Evolutionary conservation across 805 yeast genomes (phyloP).

Genomic region (Alloascoidea hylecoeti): DNA sequence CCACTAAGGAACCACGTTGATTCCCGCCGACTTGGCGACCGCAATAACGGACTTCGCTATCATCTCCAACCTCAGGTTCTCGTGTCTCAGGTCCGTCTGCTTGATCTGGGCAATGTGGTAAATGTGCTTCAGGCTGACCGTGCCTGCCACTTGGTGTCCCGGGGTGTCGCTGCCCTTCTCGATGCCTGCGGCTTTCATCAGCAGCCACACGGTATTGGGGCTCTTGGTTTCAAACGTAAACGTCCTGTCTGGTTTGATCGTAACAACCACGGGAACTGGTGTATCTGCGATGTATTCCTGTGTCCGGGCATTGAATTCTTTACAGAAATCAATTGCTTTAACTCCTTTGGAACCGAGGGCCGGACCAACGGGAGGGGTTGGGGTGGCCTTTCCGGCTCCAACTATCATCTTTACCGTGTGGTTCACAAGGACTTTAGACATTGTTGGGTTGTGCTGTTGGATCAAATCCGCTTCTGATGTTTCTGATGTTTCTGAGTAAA

Average conservation of each 20-base stretch:
- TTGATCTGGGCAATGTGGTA: slow-evolving; percentile 93
- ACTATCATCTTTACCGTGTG: slow-evolving; percentile 84
- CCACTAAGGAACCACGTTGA: slow-evolving; percentile 65
- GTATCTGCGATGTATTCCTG: slow-evolving; percentile 75
- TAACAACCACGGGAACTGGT: slow-evolving; percentile 79
- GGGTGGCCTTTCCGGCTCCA: slow-evolving; percentile 96
- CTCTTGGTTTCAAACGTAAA: slow-evolving; percentile 78
- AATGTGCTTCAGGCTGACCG: slow-evolving; percentile 68
- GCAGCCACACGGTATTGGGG: slow-evolving; percentile 83
- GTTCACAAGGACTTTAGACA: too few relatives aligned
- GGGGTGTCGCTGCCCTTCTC: slow-evolving; percentile 60
- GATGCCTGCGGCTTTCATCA: slow-evolving; percentile 69
- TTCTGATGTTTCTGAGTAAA: too few relatives aligned
- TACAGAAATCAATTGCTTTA: slow-evolving; percentile 95
- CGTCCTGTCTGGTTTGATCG: slow-evolving; percentile 85
- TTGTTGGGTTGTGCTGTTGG: too few relatives aligned
- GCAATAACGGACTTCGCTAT: slow-evolving; percentile 75
- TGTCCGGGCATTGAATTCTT: slow-evolving; percentile 95
- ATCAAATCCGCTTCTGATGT: too few relatives aligned
- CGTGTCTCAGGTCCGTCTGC: slow-evolving; percentile 69
- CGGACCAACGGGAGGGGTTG: slow-evolving; percentile 98
- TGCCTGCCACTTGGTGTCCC: slow-evolving; percentile 34
- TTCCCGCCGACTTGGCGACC: slow-evolving; percentile 84
- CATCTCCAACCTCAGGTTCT: slow-evolving; percentile 51
- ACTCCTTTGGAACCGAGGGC: slow-evolving; percentile 98